Base-by-base conservation (phyloP, 2,329 filamentous ascomycete species). In the Apiospora saccharicola region DNA sequence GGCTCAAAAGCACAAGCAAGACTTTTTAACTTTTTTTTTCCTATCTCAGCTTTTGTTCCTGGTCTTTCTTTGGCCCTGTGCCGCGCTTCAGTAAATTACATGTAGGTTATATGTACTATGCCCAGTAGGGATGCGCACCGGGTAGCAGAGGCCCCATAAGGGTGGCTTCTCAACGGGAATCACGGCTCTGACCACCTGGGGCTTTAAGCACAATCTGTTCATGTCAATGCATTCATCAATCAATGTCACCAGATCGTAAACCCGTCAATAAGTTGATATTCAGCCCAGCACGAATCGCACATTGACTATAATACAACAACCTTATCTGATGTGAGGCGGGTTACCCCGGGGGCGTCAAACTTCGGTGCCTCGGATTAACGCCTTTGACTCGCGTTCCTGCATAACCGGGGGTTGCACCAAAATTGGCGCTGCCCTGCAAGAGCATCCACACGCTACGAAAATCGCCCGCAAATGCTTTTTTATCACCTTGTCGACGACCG, bases 301-400 rank as follows among this genome's bases (percentile, higher is more conserved):
- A 19, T 41, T 34, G 10, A 64, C 57, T 14, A 13, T 22, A 41
- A 22, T 14, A 13, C 34, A 41, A 22, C 34, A 64, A 64, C 57
- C 34, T 64, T 64, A 64, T 64, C 19, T 41, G 57, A n/a, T 64
- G 34, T 10, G 34, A 64, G 34, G 57, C 57, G 57, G 57, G 57
- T 41, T 64, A 64, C 34, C 57, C 34, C 34, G 57, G 57, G 30
- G 22, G 34, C 57, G 30, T 34, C 57, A 24, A 64, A 64, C 34
- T n/a, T n/a, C 41, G 3, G 57, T 13, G 57, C 30, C 57, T 64
- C 57, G 10, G 57, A 64, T 64, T 41, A 64, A 64, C 57, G 57
- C 57, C 57, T n/a, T 68, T 68, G 67, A 68, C 24, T 68, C 67
- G 67, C 46, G 67, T 68, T 46, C 67, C 44, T 68, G 67, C 67